Base-by-base conservation (phyloP, 2,329 filamentous ascomycete genomes). In the Xylaria polymorpha region DNA sequence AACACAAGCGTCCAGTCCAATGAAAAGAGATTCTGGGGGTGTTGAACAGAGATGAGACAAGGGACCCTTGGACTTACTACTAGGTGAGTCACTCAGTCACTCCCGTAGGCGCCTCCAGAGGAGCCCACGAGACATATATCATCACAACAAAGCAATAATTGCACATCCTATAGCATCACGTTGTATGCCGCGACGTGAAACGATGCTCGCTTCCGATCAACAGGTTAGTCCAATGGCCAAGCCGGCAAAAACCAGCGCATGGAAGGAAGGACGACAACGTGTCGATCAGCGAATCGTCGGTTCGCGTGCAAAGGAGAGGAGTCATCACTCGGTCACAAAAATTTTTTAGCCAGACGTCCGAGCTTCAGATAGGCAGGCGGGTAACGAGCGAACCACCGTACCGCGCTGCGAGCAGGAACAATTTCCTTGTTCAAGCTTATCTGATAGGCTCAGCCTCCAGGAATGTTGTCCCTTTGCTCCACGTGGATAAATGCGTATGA, bases 41-140 rank as follows among this genome's bases (percentile, higher is more conserved):
- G 25, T 53, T 14, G 53, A 22, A 5, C n/a, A 53, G 32, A 55
- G 29, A 29, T 32, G 44, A 53, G 51, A 63, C 60, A 35, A 20
- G 53, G 60, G 55, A 37, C 59, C 63, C 64, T 44, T 58, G 20
- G 22, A 44, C 53, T 39, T 62, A 22, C 67, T 58, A 55, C 44
- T 41, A 56, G 10, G 67, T 67, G 64, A 69, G 59, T 69, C 59
- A 69, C 55, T 66, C 29, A 63, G 39, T 44, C 35, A 32, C 32
- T 20, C 22, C 4, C 25, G 25, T 43, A 50, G 32, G 35, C 55
- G 48, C 39, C 44, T 12, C 5, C 14, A 25, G 25, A 32, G 39
- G 15, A 44, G 18, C 15, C 56, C 25, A 32, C 56, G 4, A 8
- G 29, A 37, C 32, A 22, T 56, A 56, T 39, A 56, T 56, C 53